These are phyloP conservation scores for Gossypium mustelinum DNA, from an alignment of 345 rosid genomes.

Conservation along the genomic window DNA sequence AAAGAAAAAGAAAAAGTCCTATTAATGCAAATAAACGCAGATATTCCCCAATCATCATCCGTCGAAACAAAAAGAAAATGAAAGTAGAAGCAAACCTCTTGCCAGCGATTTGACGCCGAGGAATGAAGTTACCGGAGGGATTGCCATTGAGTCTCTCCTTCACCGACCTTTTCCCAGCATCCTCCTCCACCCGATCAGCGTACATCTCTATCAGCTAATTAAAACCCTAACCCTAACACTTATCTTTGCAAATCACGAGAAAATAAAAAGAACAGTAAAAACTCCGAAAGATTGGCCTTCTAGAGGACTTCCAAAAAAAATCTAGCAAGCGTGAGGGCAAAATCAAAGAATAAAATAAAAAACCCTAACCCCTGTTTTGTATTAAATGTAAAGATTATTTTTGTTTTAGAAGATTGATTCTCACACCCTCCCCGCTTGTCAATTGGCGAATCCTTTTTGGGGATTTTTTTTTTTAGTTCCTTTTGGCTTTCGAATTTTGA, in stretches of 20 bases:
- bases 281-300: neutral
- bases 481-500: neutral
- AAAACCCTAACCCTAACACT: conserved; percentile 37
- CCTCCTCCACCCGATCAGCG: conserved; percentile 90
- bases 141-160: conserved; percentile 80
- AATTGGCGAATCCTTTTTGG: neutral
- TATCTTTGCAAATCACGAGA: neutral
- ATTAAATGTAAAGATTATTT: neutral
- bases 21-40: neutral
- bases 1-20: neutral
- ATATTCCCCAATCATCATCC: neutral
- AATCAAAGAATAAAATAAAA: neutral
- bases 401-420: neutral
- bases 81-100: conserved; percentile 51
- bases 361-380: neutral
- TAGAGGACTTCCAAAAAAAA: neutral
- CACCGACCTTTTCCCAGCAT: conserved; percentile 45
- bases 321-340: neutral
- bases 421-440: neutral
- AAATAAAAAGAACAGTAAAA: neutral
- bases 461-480: neutral
- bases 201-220: conserved; percentile 47
- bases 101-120: conserved; percentile 60
- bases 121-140: conserved; percentile 42
- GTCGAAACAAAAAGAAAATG: neutral